A percentile compares a stretch with the other conserved stretches of the same genome.
These are phyloP conservation scores for Botryotinia convoluta DNA, from an alignment of 2,329 filamentous ascomycete genomes.

Conservation along the genomic window DNA sequence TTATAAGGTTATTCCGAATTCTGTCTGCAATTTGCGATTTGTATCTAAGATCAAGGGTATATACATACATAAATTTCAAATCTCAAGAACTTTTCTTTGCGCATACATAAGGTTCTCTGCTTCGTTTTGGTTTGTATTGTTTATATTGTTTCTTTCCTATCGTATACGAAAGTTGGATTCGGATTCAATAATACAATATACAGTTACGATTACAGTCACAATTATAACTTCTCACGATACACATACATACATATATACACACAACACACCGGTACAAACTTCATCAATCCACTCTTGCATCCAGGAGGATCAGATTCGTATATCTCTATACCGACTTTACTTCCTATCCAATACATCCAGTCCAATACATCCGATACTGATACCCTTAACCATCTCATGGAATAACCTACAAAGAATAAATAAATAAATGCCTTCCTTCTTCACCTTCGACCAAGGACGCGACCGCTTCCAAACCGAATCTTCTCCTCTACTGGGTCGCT, in stretches of 20 bases:
- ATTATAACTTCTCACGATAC: background rate
- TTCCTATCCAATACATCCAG: background rate
- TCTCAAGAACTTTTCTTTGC: background rate
- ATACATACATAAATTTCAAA: background rate
- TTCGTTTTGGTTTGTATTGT: background rate
- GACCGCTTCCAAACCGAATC: conserved; percentile 55
- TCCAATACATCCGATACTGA: background rate
- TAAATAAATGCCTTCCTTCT: conserved; percentile 59
- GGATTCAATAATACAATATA: background rate
- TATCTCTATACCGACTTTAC: background rate
- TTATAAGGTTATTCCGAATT: background rate
- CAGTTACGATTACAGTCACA: background rate
- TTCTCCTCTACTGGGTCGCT: conserved; percentile 62
- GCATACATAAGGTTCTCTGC: background rate
- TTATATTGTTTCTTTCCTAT: background rate
- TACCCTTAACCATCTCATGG: background rate
- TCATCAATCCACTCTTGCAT: background rate
- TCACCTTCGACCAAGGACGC: conserved; percentile 64
- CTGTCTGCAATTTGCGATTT: background rate
- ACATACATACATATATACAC: background rate
- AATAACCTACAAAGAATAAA: background rate
- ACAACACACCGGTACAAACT: background rate
- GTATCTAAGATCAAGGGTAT: background rate
- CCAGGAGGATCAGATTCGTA: background rate
- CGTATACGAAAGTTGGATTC: background rate